Percentiles rank a stretch among this genome's conserved stretches.
phyloP scores from a whole-genome alignment of 768 basidiomycete genomes.

The Hygrophorus pudorinus region DNA sequence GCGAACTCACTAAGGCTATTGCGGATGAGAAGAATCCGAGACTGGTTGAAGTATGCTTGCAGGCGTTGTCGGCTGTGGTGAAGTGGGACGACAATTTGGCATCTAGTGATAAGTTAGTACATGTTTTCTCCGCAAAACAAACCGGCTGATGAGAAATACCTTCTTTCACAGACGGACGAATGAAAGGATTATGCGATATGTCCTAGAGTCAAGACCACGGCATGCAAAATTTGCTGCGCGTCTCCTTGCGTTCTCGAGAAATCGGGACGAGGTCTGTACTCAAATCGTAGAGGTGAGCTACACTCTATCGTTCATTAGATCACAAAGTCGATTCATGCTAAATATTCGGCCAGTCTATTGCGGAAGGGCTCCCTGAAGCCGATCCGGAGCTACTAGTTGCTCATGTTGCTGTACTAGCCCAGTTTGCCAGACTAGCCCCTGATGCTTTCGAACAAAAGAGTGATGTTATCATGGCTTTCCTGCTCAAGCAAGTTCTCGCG shows the following conservation, averaged over 20 bases:
- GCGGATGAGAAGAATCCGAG: constrained; percentile 48
- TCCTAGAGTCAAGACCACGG: constrained; percentile 45
- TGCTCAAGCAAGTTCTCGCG: constrained; percentile 66
- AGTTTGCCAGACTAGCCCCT: constrained; percentile 60
- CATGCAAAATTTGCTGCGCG: constrained; percentile 85
- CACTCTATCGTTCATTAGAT: neutral
- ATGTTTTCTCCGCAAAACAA: neutral
- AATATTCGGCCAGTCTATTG: constrained; percentile 39
- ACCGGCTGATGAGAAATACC: constrained; percentile 1
- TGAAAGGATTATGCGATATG: constrained; percentile 54
- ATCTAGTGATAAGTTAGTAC: constrained; percentile 57
- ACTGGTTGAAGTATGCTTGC: constrained; percentile 59
- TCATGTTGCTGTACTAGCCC: constrained; percentile 60
- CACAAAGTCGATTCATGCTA: neutral
- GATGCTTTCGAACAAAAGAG: constrained; percentile 73
- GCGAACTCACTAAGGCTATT: constrained; percentile 66
- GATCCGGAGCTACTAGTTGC: constrained; percentile 48
- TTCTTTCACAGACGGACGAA: constrained; percentile 46
- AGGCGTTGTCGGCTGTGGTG: constrained; percentile 64
- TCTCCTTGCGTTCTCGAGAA: constrained; percentile 50
- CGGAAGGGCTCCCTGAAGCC: constrained; percentile 36
- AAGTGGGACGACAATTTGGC: constrained; percentile 47
- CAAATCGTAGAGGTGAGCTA: constrained; percentile 55
- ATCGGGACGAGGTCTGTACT: constrained; percentile 37
- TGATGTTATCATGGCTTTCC: constrained; percentile 60